phyloP scores from a whole-genome alignment of 768 basidiomycete genomes.

The Artomyces pyxidatus region DNA sequence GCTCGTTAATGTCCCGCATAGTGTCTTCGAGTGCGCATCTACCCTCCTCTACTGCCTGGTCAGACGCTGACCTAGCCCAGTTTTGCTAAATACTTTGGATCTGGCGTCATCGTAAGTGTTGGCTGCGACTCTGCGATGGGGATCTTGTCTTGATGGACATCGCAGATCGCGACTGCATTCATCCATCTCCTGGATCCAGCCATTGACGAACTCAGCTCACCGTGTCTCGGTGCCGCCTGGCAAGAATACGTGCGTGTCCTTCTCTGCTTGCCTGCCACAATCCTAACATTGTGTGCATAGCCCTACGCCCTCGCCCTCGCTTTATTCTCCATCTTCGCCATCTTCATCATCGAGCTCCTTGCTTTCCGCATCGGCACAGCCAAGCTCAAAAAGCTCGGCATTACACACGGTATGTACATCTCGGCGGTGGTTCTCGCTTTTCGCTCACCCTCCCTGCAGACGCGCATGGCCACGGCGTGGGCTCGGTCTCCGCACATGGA shows the following conservation, averaged over 20 bases:
- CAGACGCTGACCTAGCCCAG: neutral
- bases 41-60: neutral
- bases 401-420: slow-evolving; percentile 43
- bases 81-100: slow-evolving; percentile 14
- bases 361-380: slow-evolving; percentile 84
- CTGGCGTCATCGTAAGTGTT: slow-evolving; percentile 9
- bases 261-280: neutral
- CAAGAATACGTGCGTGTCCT: slow-evolving; percentile 51
- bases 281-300: slow-evolving; percentile 28
- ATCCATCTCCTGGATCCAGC: slow-evolving; percentile 78
- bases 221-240: slow-evolving; percentile 71
- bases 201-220: slow-evolving; percentile 56
- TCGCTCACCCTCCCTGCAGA: slow-evolving; percentile 29
- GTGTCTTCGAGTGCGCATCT: slow-evolving; percentile 57
- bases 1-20: slow-evolving; percentile 48
- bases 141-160: slow-evolving; percentile 1
- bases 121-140: neutral
- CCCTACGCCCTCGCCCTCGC: slow-evolving; percentile 79
- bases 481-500: slow-evolving; percentile 60
- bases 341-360: slow-evolving; percentile 79
- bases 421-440: neutral
- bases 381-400: slow-evolving; percentile 58
- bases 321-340: slow-evolving; percentile 70
- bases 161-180: slow-evolving; percentile 82
- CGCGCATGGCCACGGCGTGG: slow-evolving; percentile 56